A percentile compares a stretch with the other conserved stretches of the same genome.
Conservation (phyloP, 2,329 filamentous ascomycete genomes). For the Alternaria panax region DNA sequence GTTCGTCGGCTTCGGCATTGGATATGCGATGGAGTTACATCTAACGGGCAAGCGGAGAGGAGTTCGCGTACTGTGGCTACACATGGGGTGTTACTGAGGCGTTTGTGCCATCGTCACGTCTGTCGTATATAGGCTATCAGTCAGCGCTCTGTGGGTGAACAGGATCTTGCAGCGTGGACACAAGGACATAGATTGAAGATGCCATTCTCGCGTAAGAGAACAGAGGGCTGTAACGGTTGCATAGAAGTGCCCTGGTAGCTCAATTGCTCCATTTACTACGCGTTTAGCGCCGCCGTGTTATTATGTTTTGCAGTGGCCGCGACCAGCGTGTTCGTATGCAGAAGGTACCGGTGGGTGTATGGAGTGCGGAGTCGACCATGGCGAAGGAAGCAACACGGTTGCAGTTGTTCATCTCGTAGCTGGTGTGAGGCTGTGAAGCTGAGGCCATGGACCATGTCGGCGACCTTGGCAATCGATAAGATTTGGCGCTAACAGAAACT, state of each 20-base stretch:
- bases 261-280: not conserved
- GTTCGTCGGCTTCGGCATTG: not conserved
- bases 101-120: not conserved
- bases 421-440: not conserved
- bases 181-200: not conserved
- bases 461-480: slow-evolving; percentile 6
- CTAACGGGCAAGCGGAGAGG: not conserved
- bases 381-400: not conserved
- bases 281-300: not conserved
- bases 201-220: not conserved
- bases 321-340: not conserved
- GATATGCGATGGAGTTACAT: not conserved
- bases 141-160: not conserved
- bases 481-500: not conserved
- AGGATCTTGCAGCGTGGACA: not conserved
- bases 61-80: not conserved
- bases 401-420: not conserved
- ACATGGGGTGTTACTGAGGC: not conserved
- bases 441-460: not conserved
- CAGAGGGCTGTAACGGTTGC: not conserved
- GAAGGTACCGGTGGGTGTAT: not conserved
- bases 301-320: no score
- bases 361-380: not conserved
- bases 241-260: not conserved
- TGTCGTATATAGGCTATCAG: not conserved